These are phyloP conservation scores for Xerocomus amazonicus DNA, from an alignment of 1,284 basidiomycete species.

Conservation along the genomic window DNA sequence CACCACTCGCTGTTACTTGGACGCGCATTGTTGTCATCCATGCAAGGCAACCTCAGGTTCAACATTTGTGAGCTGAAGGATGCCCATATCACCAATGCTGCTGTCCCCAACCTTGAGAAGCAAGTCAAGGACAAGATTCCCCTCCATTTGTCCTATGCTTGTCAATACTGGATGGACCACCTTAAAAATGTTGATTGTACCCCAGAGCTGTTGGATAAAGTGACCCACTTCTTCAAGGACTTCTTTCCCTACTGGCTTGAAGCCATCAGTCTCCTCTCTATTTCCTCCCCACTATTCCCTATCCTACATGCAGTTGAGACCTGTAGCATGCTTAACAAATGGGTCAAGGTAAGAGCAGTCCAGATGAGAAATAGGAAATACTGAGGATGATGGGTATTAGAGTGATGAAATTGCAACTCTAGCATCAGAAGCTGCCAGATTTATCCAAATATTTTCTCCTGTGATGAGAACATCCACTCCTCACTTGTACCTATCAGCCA, in stretches of 20 bases:
- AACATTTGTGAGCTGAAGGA: conserved; percentile 9
- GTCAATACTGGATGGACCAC: conserved; percentile 11
- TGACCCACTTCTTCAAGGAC: too few species aligned
- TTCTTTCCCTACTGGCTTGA: too few species aligned
- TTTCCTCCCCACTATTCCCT: not conserved
- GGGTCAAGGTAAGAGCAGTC: not conserved
- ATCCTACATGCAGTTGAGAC: conserved; percentile 3
- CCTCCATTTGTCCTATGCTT: conserved; percentile 5
- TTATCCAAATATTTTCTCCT: not conserved
- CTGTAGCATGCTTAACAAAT: not conserved
- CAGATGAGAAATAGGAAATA: not conserved
- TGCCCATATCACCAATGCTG: not conserved
- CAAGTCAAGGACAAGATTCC: conserved; percentile 1
- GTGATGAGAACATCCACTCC: not conserved
- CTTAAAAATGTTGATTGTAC: not conserved
- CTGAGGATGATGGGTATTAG: not conserved
- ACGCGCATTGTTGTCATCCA: conserved; percentile 1
- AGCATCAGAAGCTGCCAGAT: not conserved
- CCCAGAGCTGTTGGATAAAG: too few species aligned
- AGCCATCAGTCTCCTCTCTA: conserved; percentile 2
- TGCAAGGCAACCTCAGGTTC: conserved; percentile 4
- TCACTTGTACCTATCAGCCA: not conserved
- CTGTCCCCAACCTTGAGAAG: not conserved
- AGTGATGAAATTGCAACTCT: not conserved
- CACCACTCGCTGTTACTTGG: not conserved